phyloP scores from a whole-genome alignment of 306 rosid species.

The Aeschynomene evenia region DNA sequence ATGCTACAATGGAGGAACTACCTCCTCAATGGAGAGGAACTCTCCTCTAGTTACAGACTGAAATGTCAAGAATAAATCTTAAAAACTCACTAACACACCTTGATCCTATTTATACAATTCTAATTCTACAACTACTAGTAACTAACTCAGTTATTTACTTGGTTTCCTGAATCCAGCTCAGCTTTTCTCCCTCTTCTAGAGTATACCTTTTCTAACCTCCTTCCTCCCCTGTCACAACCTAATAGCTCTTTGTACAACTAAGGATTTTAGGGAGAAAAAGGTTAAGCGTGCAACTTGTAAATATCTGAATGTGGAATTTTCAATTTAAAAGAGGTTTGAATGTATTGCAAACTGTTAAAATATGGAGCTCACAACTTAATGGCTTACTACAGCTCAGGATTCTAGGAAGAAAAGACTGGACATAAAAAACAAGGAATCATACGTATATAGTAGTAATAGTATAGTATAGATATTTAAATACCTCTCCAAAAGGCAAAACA shows the following conservation, averaged over 20 bases:
- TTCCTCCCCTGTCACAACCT: slow-evolving; percentile 15
- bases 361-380: slow-evolving; percentile 8
- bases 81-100: no score
- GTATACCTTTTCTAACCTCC: no score
- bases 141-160: no score
- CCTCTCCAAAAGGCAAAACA: slow-evolving; percentile 94
- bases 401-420: slow-evolving; percentile 5
- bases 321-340: slow-evolving; percentile 8
- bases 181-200: no score
- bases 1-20: no score
- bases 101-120: no score
- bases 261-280: slow-evolving; percentile 9
- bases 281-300: slow-evolving; percentile 25
- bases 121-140: no score
- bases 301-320: slow-evolving; percentile 9
- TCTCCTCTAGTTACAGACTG: no score
- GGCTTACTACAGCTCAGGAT: background rate
- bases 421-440: slow-evolving; percentile 22
- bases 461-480: slow-evolving; percentile 34
- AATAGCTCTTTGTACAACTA: background rate
- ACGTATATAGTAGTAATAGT: background rate
- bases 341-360: background rate
- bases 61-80: no score
- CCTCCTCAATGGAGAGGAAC: no score
- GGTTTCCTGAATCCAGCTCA: no score